Conservation (phyloP, 257 asterid genomes). For the Capsicum pubescens region DNA sequence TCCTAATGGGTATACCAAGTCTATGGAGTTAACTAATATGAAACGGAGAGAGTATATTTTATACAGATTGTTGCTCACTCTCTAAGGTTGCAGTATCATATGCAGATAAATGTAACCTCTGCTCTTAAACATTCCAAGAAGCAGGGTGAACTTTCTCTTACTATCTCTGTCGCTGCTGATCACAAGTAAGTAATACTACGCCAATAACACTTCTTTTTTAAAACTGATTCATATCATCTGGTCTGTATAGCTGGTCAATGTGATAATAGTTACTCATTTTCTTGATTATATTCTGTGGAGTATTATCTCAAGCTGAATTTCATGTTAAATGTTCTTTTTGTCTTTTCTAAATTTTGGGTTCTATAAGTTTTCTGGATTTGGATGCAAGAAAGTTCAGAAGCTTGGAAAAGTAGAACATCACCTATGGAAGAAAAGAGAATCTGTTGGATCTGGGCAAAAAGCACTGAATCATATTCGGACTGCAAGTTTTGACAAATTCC, state of each 20-base stretch:
- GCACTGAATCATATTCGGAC: constrained; percentile 66
- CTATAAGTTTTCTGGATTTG: not conserved
- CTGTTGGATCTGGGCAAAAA: constrained; percentile 82
- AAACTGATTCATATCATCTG: not conserved
- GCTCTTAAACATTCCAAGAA: constrained; percentile 35
- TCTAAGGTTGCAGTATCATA: constrained; percentile 21
- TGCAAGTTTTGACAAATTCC: constrained; percentile 50
- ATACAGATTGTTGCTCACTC: not conserved
- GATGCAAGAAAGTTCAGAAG: constrained; percentile 49
- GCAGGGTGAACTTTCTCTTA: constrained; percentile 31
- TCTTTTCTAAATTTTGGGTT: not conserved
- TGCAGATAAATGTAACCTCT: constrained; percentile 39
- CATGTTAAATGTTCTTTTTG: not conserved
- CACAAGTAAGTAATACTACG: constrained; percentile 41
- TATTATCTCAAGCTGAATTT: not conserved
- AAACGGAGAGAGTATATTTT: constrained; percentile 40
- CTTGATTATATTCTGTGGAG: not conserved
- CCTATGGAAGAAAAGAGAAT: constrained; percentile 81
- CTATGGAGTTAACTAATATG: not conserved
- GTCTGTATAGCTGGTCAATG: not conserved
- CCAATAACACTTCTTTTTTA: not conserved
- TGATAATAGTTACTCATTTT: not conserved
- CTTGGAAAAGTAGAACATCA: constrained; percentile 77
- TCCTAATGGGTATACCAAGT: constrained; percentile 33
- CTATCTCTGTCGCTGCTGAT: constrained; percentile 40